Evolutionary conservation across 495 filamentous ascomycete species (phyloP).

Genomic region (Podospora conica): DNA sequence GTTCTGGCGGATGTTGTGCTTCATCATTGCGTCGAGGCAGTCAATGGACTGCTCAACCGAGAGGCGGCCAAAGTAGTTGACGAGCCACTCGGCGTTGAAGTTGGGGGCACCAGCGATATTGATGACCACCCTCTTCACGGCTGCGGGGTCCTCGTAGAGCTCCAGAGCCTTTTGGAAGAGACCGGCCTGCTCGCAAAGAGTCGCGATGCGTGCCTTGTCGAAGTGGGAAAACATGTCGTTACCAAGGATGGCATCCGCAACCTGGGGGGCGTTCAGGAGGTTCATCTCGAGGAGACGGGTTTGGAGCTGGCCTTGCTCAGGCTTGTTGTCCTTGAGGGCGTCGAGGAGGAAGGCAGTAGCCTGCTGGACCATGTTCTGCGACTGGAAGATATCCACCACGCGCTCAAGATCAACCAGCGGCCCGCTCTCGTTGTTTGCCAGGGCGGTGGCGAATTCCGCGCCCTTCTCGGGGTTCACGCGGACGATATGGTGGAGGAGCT

Average conservation of each 20-base stretch:
- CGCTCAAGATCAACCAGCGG: conserved; percentile 88
- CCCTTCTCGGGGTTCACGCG: conserved; percentile 91
- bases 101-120: conserved; percentile 75
- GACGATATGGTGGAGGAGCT: conserved; percentile 85
- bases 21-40: conserved; percentile 92
- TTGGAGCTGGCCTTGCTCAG: conserved; percentile 88
- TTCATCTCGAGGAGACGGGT: conserved; percentile 98
- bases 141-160: conserved; percentile 81
- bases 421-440: conserved; percentile 80
- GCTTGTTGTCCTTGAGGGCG: conserved; percentile 86
- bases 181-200: conserved; percentile 85
- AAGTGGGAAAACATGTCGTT: conserved; percentile 98
- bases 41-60: conserved; percentile 93
- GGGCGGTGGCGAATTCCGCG: conserved; percentile 80
- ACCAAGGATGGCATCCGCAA: conserved; percentile 92
- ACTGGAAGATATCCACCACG: conserved; percentile 94
- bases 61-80: conserved; percentile 85
- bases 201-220: conserved; percentile 79
- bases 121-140: conserved; percentile 80
- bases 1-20: conserved; percentile 92
- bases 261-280: conserved; percentile 88
- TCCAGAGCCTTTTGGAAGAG: conserved; percentile 85
- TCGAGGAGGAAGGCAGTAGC: conserved; percentile 96
- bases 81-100: conserved; percentile 82
- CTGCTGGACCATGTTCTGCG: conserved; percentile 95